A percentile compares a stretch with the other conserved stretches of the same genome.
phyloP scores from a whole-genome alignment of 2,329 filamentous ascomycete species.

The Coniochaeta sp. region DNA sequence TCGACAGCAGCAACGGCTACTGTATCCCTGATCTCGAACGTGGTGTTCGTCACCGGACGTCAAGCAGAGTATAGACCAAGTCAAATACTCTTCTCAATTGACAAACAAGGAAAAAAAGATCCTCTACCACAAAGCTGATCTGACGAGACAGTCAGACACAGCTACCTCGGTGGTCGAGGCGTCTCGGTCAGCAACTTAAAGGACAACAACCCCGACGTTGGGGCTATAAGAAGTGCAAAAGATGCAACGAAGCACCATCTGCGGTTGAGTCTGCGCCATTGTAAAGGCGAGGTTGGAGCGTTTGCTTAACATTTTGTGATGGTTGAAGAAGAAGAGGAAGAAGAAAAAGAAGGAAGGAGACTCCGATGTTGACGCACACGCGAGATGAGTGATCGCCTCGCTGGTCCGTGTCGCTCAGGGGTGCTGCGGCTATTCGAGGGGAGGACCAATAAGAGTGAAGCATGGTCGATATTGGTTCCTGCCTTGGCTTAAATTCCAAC shows the following conservation, averaged over 20 bases:
- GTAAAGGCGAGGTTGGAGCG: slow-evolving; percentile 6
- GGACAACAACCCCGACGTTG: slow-evolving; percentile 41
- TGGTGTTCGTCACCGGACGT: not conserved
- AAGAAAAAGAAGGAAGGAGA: slow-evolving; percentile 6
- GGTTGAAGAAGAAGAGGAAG: slow-evolving; percentile 4
- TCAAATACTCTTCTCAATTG: not conserved
- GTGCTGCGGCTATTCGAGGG: not conserved
- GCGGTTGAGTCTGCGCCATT: slow-evolving; percentile 4
- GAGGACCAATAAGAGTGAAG: too few relatives aligned
- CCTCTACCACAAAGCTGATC: slow-evolving; percentile 2
- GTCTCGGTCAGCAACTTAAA: slow-evolving; percentile 26
- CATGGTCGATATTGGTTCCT: too few relatives aligned
- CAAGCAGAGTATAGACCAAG: too few relatives aligned
- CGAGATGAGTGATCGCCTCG: not conserved
- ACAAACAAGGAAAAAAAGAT: slow-evolving; percentile 1
- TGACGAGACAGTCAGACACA: slow-evolving; percentile 2
- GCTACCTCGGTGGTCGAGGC: slow-evolving; percentile 18
- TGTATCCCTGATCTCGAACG: not conserved
- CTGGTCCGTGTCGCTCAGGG: not conserved
- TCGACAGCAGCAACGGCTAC: not conserved
- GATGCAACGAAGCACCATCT: slow-evolving; percentile 5
- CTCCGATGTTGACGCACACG: not conserved
- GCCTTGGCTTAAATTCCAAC: too few relatives aligned
- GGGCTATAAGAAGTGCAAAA: slow-evolving; percentile 32
- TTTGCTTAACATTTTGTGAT: slow-evolving; percentile 9